These are phyloP conservation scores for Diaporthe destruens DNA, from an alignment of 2,329 filamentous ascomycete species.

Conservation along the genomic window DNA sequence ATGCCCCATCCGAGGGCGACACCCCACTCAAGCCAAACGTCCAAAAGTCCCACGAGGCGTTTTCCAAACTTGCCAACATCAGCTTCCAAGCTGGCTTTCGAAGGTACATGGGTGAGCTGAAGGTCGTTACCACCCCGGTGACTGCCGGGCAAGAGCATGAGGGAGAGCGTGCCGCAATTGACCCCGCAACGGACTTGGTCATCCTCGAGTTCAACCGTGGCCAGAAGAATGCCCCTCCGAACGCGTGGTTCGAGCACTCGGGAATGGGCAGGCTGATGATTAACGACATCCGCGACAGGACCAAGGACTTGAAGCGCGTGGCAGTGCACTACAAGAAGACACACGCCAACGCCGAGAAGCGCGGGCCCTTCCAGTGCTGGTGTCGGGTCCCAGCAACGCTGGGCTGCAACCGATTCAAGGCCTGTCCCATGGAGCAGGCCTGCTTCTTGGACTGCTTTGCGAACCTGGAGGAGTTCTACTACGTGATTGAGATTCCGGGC, in stretches of 20 bases:
- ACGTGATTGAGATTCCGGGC: constrained; percentile 44
- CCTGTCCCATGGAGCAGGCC: constrained; percentile 44
- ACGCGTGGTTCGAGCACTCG: constrained; percentile 32
- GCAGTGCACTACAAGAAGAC: constrained; percentile 32
- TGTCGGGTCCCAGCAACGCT: not conserved
- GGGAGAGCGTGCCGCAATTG: constrained; percentile 36
- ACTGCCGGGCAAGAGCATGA: not conserved
- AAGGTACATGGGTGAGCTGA: not conserved
- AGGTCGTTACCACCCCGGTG: not conserved
- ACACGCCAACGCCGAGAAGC: not conserved
- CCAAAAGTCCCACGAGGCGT: not conserved
- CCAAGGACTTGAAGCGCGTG: constrained; percentile 29
- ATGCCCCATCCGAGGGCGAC: too few species aligned
- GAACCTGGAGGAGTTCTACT: constrained; percentile 48
- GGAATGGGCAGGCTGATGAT: not conserved
- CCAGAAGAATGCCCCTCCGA: not conserved
- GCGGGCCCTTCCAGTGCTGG: constrained; percentile 35
- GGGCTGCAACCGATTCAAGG: not conserved
- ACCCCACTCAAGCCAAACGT: too few species aligned
- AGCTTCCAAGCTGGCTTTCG: constrained; percentile 38
- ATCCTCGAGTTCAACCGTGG: constrained; percentile 42
- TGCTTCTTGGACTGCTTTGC: constrained; percentile 47
- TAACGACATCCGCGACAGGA: constrained; percentile 13
- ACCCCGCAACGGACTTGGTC: too few species aligned
- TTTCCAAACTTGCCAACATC: constrained; percentile 16